A percentile compares a stretch with the other conserved stretches of the same genome.
Evolutionary conservation across 78 protist species (phyloP).

Genomic region (Emiliania huxleyi): DNA sequence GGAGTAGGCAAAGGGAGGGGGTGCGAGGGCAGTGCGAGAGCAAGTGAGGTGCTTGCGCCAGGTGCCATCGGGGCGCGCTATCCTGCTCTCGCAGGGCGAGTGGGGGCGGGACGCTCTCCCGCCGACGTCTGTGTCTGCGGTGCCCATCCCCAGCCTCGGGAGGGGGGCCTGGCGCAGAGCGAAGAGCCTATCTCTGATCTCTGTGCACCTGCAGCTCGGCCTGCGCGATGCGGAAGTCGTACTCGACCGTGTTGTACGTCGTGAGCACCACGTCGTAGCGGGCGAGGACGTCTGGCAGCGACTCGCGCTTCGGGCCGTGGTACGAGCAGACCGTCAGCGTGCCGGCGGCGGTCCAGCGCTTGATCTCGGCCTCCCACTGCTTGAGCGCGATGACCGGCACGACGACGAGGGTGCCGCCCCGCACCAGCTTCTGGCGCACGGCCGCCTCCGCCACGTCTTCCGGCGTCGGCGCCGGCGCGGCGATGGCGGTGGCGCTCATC

Average conservation of each 20-base stretch:
- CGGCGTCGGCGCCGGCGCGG: too few species aligned
- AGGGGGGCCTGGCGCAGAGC: too few species aligned
- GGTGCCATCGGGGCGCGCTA: too few species aligned
- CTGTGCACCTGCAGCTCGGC: too few species aligned
- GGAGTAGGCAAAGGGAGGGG: too few species aligned
- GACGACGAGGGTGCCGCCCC: constrained; percentile 47
- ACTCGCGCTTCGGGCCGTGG: constrained; percentile 25
- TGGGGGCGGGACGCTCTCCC: too few species aligned
- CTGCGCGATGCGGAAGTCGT: neutral
- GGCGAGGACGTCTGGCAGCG: neutral
- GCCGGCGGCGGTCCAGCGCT: constrained; percentile 14
- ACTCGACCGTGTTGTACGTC: constrained; percentile 50
- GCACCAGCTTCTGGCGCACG: neutral
- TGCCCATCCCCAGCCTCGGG: too few species aligned
- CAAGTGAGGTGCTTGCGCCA: too few species aligned
- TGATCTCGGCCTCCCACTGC: constrained; percentile 54
- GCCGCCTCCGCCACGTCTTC: neutral
- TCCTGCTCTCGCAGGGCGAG: too few species aligned
- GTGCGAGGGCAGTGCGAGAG: too few species aligned
- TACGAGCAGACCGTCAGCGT: constrained; percentile 31
- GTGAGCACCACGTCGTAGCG: constrained; percentile 49
- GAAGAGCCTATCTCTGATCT: too few species aligned
- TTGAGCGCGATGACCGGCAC: constrained; percentile 49
- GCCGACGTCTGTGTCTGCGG: too few species aligned
- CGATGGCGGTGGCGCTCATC: neutral